Evolutionary conservation across 176 grass and related monocot species (phyloP), one percentile per base, ranked within the genome.

Genomic region (Triticum timopheevii): DNA sequence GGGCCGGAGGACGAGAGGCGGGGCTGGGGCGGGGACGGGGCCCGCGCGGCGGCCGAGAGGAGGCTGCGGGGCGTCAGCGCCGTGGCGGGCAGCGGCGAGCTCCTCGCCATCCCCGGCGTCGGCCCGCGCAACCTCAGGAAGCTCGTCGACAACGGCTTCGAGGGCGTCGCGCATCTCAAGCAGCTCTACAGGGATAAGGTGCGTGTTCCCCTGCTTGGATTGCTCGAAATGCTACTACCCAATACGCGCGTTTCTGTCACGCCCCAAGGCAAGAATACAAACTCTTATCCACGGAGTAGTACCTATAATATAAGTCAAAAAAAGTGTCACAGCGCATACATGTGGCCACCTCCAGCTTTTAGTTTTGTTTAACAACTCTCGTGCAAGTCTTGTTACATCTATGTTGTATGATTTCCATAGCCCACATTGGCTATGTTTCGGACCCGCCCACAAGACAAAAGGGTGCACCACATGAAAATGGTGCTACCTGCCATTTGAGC

Each of bases 151-250:
- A 99, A 96, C 78, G 97, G 97, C 11, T 99, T 96, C 80, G 86
- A 94, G 36, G 94, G 87, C 70, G 92, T 99, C 22, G 85, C 90
- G 16, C 94, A 99, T 81, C 97, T 99, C 72, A 99, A 99, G 88
- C 92, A 99, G 69, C 90, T 99, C 20, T 99, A 99, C 47, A 91
- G 76, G 68, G 90, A 96, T 88, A 99, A 99, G 97, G 97, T 99
- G 74, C 9, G 54, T 24, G n/a, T 66, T 35, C 13, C 65, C 13
- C 13, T 54, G 23, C 3, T 70, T 70, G 2, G 35, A 25, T 58
- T 80, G 65, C 4, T 59, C 33, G 19, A 56, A 65, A 56, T 73
- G 68, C n/a, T 79, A 56, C 52, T 49, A 7, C 33, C 42, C 33
- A 34, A 39, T 40, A n/a, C 47, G 13, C 5, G 36, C 49, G 6